Evolutionary conservation across 1,284 basidiomycete genomes (phyloP).

Genomic region (Schizophyllum amplum): DNA sequence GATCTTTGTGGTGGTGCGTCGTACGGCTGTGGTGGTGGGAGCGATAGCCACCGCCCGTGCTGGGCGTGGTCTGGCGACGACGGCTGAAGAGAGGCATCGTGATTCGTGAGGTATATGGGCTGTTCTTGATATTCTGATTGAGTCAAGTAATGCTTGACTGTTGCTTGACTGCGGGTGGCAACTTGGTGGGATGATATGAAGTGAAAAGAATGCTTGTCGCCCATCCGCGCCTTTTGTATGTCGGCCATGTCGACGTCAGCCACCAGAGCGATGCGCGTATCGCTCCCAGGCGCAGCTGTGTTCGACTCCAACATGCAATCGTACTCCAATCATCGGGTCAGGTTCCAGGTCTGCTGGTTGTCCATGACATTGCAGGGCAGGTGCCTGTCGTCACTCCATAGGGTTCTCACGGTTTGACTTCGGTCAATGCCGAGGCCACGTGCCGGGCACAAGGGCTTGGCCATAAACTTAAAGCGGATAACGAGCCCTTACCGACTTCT

Average conservation of each 20-base stretch:
- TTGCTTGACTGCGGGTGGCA: too few species aligned
- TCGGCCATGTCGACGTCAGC: background rate
- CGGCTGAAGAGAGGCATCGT: background rate
- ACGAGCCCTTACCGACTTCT: too few species aligned
- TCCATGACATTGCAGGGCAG: too few species aligned
- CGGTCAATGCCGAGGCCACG: too few species aligned
- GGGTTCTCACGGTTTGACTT: too few species aligned
- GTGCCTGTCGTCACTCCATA: too few species aligned
- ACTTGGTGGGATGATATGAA: background rate
- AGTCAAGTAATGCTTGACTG: too few species aligned
- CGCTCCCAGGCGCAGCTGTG: background rate
- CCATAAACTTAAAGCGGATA: too few species aligned
- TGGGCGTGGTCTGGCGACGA: background rate
- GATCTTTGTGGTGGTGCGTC: slow-evolving; percentile 15
- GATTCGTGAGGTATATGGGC: too few species aligned
- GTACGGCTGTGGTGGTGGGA: background rate
- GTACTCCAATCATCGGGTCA: background rate
- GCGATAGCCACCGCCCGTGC: background rate
- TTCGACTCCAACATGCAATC: background rate
- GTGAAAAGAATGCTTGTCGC: background rate
- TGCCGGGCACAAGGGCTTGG: too few species aligned
- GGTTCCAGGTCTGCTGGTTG: background rate
- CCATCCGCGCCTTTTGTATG: background rate
- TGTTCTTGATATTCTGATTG: too few species aligned
- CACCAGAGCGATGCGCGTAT: background rate